These are phyloP conservation scores for Lotmaria passim DNA, from an alignment of 208 protist genomes.

Conservation along the genomic window DNA sequence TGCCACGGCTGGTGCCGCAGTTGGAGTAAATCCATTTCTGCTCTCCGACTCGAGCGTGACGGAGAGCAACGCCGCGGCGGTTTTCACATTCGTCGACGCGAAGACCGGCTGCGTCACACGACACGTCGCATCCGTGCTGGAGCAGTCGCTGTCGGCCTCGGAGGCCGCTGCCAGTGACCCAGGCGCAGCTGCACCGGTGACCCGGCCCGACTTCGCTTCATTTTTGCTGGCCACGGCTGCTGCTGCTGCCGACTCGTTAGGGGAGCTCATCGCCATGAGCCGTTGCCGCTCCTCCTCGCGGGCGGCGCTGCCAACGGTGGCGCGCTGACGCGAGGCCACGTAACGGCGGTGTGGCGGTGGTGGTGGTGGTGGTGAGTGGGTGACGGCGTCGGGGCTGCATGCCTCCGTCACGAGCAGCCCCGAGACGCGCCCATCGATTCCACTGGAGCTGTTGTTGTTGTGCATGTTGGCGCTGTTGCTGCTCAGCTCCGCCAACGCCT, in stretches of 20 bases:
- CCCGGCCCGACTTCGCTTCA: background rate
- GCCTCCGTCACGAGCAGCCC: background rate
- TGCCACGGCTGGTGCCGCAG: background rate
- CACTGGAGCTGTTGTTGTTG: background rate
- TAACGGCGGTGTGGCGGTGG: background rate
- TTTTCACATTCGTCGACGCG: slow-evolving; percentile 30
- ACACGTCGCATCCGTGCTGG: slow-evolving; percentile 8
- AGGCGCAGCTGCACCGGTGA: background rate
- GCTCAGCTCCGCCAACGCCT: background rate
- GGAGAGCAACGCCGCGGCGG: slow-evolving; percentile 26
- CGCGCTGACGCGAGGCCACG: background rate
- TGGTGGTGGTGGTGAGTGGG: slow-evolving; percentile 1
- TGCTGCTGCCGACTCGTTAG: background rate
- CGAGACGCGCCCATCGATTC: background rate
- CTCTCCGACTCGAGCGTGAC: slow-evolving; percentile 22
- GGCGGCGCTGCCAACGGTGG: slow-evolving; percentile 8
- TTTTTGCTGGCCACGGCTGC: background rate
- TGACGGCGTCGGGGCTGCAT: background rate
- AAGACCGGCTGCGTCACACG: slow-evolving; percentile 6
- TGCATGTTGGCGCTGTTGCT: background rate
- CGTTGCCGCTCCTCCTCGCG: slow-evolving; percentile 28
- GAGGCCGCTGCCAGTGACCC: slow-evolving; percentile 16
- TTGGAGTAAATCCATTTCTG: background rate
- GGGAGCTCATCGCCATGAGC: slow-evolving; percentile 10
- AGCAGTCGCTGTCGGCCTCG: slow-evolving; percentile 20